phyloP scores from a whole-genome alignment of 495 filamentous ascomycete genomes.

The Pyronema domesticum region DNA sequence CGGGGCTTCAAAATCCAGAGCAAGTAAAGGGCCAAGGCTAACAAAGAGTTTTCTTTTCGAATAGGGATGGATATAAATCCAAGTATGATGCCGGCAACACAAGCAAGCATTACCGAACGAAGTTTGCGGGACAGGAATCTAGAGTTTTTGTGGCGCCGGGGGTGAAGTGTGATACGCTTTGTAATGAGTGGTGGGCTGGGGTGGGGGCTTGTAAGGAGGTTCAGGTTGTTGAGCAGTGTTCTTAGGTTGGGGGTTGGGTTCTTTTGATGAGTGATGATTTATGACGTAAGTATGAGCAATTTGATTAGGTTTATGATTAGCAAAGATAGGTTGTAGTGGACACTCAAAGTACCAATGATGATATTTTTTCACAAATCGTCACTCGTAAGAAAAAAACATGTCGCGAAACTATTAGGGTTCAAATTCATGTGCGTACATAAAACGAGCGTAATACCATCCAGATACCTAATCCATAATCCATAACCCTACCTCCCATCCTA shows the following conservation, averaged over 20 bases:
- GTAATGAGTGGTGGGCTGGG: neutral
- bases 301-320: too few relatives aligned
- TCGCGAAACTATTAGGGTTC: too few relatives aligned
- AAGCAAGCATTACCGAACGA: neutral
- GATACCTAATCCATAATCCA: too few relatives aligned
- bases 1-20: too few relatives aligned
- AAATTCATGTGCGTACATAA: too few relatives aligned
- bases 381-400: too few relatives aligned
- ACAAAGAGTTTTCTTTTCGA: neutral
- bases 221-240: neutral
- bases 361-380: too few relatives aligned
- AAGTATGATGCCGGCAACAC: neutral
- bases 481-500: too few relatives aligned
- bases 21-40: neutral
- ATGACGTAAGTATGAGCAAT: neutral
- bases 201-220: neutral
- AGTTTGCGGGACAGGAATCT: conserved; percentile 3
- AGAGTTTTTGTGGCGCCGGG: conserved; percentile 2
- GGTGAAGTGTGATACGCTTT: conserved; percentile 4
- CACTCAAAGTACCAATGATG: too few relatives aligned
- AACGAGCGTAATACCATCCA: too few relatives aligned
- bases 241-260: neutral
- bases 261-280: neutral
- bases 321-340: too few relatives aligned
- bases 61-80: conserved; percentile 6